Base-by-base conservation (phyloP, 768 basidiomycete species). In the Exsudoporus frostii region DNA sequence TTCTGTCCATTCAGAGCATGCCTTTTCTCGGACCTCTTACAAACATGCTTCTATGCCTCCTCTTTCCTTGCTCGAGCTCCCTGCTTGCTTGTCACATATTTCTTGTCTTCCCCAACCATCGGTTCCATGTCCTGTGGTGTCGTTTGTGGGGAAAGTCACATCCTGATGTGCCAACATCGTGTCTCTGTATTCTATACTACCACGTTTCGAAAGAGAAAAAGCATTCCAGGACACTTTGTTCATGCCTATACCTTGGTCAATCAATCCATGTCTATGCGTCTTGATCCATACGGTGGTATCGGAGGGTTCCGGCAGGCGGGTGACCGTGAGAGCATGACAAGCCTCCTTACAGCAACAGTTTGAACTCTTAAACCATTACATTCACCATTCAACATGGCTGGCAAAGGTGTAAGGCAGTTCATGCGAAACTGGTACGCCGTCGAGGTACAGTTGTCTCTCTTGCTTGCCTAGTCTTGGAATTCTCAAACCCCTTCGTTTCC, bases 401-500 rank as follows among this genome's bases (percentile, higher is more conserved):
- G 36, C 41, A 64, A 53, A 51, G 58, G 54, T 17, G n/a, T 15
- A n/a, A 70, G 59, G 27, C 53, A 59, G 37, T 71, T 71, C 58
- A 69, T 70, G 70, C 66, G 65, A 55, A 58, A 78, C 60, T 77
- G 76, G 76, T 73, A 71, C 55, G 78, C 78, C 58, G 61, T 76
- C 56, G 78, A 79, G 71, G 75, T 78, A 54, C 15, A n/a, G 24
- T 43, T 9, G 0, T 30, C 11, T 60, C 43, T 29, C 34, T 51
- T 30, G n/a, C 20, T 24, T 10, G 6, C n/a, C 34, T n/a, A 2
- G 17, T 32, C 25, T 32, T 7, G 10, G 10, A 6, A 20, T 45
- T 3, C 41, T 50, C 51, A 54, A 17, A 53, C 22, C 13, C 34
- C 34, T 47, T 33, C 17, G 15, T 41, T 24, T 33, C 33, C n/a